Base-by-base conservation (phyloP, 1,284 basidiomycete genomes). In the Cryptococcus neoformans region DNA sequence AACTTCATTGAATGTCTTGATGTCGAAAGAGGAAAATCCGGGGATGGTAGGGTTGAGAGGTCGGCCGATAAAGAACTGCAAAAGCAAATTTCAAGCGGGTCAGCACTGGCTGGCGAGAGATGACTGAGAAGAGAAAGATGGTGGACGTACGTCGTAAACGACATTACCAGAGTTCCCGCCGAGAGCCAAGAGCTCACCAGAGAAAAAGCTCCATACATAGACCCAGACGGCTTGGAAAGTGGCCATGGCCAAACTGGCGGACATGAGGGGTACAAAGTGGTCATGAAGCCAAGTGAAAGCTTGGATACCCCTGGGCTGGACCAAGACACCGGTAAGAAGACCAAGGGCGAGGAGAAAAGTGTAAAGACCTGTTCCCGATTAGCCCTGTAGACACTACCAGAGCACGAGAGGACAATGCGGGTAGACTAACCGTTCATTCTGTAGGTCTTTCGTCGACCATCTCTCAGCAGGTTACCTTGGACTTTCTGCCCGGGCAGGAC, bases 1-100 rank as follows among this genome's bases (percentile, higher is more conserved):
- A 40, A 95, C 84, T 70, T 97, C 93, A 70, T 92, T 98, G 84
- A 99, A 99, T 0, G 88, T 89, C 78, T 99, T 99, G 83, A 99
- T 83, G 74, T 99, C 96, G 59, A 98, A 89, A 11, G 83, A 85
- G 37, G 81, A 76, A 45, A 72, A 66, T 17, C 66, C 64, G 28
- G 77, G 74, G 50, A 70, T 61, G 2, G 86, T 85, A 0, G 96
- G 95, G 79, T 99, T 99, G 53, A 99, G 81, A 70, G 94, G 90
- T 54, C 96, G 89, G 35, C 96, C 96, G 65, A 99, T 94, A 81
- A 87, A 99, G 82, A 92, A 99, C 92, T 96, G 68, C n/a, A 53
- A 14, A 28, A 28, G 28, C 28, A 47, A 51, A 12, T 12, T 28
- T 49, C 17, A 28, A 28, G 28, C 28, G 4, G 3, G 28, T 28